Evolutionary conservation across 139 green algal genomes (phyloP), one percentile per base, ranked within the genome.

Genomic region (Chlamydomonas sp.): DNA sequence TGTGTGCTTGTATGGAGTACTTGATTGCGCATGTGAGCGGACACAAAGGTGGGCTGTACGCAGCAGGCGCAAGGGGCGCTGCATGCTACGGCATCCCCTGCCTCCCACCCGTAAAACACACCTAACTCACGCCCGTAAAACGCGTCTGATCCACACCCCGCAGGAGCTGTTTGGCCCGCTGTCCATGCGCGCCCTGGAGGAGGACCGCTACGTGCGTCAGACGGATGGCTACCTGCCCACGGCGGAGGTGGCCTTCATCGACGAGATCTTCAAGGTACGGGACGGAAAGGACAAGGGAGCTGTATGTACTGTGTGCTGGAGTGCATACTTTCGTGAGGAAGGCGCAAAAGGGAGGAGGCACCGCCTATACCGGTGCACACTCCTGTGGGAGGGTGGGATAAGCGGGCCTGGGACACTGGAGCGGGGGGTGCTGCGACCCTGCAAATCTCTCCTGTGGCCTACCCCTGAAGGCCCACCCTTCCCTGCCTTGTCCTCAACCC

Each of bases 121-220:
- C 31, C 3, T 49, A 7, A 62, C 31, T 0, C 74, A 62, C 4
- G 2, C 17, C 6, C 10, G 31, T 59, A 14, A 3, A 4, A 0
- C 31, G 58, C 3, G 58, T 59, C 57, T 59, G 58, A 6, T 12
- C 73, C 57, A 57, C 58, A 20, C 49, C 17, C 16, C 58, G 5
- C 89, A 91, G 91, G 97, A 99, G 92, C 91, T 99, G 71, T 99
- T 99, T 85, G 97, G 97, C 0, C 97, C 97, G 0, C 90, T 99
- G 66, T 98, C 95, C 6, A 98, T 99, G 97, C 90, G 90, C 18
- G 90, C 86, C 3, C 93, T 99, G 16, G 97, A 99, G 88, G 92
- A 97, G 9, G 97, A 99, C 89, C 78, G 94, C 77, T 99, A 99
- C 89, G 90, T 98, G 60, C 89, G 97, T 10, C 91, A 98, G 90